Conservation (phyloP, 148 eudicot species). For the Vaccinium myrtillus region DNA sequence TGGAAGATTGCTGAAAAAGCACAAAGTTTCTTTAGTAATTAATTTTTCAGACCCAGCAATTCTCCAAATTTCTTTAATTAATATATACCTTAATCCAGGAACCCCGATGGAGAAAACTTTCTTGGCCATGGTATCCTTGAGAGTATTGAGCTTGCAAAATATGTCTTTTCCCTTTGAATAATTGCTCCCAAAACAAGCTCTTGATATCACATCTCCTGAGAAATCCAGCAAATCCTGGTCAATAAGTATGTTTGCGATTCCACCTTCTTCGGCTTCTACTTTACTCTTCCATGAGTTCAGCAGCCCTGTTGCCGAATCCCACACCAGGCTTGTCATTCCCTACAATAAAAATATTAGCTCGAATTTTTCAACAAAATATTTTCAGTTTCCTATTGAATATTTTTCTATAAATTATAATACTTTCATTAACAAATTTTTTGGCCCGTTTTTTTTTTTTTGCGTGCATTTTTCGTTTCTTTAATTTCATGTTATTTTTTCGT, state of each 20-base stretch:
- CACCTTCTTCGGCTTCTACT: constrained; percentile 6
- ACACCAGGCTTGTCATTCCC: constrained; percentile 14
- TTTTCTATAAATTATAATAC: no score
- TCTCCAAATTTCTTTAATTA: no score
- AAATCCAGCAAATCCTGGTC: constrained; percentile 3
- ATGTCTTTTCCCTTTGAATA: constrained; percentile 13
- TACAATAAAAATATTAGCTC: neutral
- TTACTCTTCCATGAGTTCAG: constrained; percentile 4
- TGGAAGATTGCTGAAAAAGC: constrained; percentile 10
- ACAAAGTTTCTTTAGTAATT: no score
- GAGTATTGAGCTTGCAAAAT: neutral
- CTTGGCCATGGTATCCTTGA: constrained; percentile 14
- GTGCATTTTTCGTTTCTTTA: no score
- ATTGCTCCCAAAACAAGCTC: constrained; percentile 21
- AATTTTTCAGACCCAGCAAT: no score
- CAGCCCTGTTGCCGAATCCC: neutral
- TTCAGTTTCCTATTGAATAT: no score
- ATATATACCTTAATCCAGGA: constrained; percentile 13
- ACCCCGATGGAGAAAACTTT: constrained; percentile 1
- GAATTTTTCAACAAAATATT: neutral
- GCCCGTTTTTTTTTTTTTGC: no score
- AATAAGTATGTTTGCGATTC: neutral
- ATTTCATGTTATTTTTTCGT: no score
- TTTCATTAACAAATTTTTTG: no score
- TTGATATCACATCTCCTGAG: constrained; percentile 16